Percentiles rank a stretch among this genome's conserved stretches.
These are phyloP conservation scores for Botrytis tulipae DNA, from an alignment of 2,329 filamentous ascomycete species.

Conservation along the genomic window DNA sequence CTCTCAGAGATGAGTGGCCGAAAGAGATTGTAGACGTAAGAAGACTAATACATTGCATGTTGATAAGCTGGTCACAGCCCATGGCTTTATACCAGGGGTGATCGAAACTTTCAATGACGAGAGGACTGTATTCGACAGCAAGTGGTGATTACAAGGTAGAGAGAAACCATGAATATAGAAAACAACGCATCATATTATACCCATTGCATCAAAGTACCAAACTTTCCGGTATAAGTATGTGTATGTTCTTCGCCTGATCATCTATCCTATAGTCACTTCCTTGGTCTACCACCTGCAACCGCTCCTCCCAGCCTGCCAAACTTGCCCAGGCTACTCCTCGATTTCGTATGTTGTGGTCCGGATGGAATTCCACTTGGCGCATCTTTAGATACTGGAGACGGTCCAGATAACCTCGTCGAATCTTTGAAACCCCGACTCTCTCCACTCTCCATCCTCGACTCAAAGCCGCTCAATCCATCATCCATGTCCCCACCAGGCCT, in stretches of 20 bases:
- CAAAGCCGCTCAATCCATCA: constrained; percentile 51
- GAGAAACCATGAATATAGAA: background rate
- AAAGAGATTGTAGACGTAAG: background rate
- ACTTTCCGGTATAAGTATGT: background rate
- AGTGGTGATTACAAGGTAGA: background rate
- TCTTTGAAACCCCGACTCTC: constrained; percentile 42
- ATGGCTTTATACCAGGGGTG: background rate
- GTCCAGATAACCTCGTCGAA: constrained; percentile 38
- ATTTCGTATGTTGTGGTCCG: constrained; percentile 51
- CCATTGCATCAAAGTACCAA: background rate
- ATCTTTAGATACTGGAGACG: constrained; percentile 49
- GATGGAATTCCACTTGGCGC: constrained; percentile 42
- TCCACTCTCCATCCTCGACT: constrained; percentile 39
- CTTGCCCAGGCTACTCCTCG: constrained; percentile 62
- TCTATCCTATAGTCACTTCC: constrained; percentile 45
- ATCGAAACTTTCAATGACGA: no score
- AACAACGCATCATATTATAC: background rate
- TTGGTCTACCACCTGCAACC: constrained; percentile 52
- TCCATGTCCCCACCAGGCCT: constrained; percentile 49
- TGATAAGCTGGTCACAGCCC: background rate
- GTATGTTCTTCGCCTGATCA: background rate
- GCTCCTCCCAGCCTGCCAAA: constrained; percentile 71
- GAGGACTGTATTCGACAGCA: background rate
- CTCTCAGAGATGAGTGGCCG: background rate
- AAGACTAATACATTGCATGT: background rate